Percentiles rank a stretch among this genome's conserved stretches.
phyloP scores from a whole-genome alignment of 768 basidiomycete genomes.

The Boletus tomentosulus region DNA sequence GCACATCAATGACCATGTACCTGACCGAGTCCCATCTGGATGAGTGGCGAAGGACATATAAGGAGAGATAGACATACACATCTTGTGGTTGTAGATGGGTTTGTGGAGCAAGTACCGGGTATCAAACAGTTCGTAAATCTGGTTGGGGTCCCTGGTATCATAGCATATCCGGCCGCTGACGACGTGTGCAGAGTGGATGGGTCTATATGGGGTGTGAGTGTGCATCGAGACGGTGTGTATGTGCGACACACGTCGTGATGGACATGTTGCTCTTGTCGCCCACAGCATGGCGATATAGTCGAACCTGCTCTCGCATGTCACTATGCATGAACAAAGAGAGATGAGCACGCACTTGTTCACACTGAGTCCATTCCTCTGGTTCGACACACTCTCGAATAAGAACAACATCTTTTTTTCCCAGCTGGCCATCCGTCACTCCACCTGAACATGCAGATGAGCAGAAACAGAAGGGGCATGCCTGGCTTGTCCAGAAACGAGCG shows the following conservation, averaged over 20 bases:
- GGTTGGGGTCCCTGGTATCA: slow-evolving; percentile 75
- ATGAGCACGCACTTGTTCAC: slow-evolving; percentile 64
- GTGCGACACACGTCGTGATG: slow-evolving; percentile 37
- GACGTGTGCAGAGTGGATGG: slow-evolving; percentile 72
- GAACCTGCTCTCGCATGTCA: slow-evolving; percentile 44
- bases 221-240: background rate
- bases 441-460: too few species aligned
- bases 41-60: background rate
- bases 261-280: slow-evolving; percentile 57
- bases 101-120: slow-evolving; percentile 81
- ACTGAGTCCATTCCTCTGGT: slow-evolving; percentile 76
- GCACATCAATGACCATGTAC: slow-evolving; percentile 78
- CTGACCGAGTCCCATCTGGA: slow-evolving; percentile 42
- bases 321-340: background rate
- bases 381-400: slow-evolving; percentile 82
- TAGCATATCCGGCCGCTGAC: slow-evolving; percentile 77
- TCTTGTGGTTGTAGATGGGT: slow-evolving; percentile 78
- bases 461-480: slow-evolving; percentile 47
- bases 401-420: slow-evolving; percentile 57
- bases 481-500: slow-evolving; percentile 67
- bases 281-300: slow-evolving; percentile 76
- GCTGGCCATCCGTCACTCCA: slow-evolving; percentile 4
- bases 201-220: slow-evolving; percentile 35
- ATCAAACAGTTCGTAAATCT: slow-evolving; percentile 68
- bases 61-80: slow-evolving; percentile 32